Conservation (phyloP, 2,329 filamentous ascomycete genomes). For the Cordyceps javanica region DNA sequence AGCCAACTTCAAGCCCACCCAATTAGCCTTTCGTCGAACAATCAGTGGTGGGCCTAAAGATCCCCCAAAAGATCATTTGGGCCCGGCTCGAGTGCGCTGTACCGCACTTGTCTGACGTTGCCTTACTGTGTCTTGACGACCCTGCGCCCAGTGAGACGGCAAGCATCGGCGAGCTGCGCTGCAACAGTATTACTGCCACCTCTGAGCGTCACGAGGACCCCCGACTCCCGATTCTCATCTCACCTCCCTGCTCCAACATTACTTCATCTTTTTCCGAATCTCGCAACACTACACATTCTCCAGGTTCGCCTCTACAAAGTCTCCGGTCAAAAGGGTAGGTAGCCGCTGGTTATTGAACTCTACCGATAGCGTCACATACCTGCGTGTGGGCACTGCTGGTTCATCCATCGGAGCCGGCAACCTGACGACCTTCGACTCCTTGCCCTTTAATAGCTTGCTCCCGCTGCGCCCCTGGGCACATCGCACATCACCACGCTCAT, state of each 20-base stretch:
- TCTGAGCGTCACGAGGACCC: neutral
- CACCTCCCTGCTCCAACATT: neutral
- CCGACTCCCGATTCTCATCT: slow-evolving; percentile 8
- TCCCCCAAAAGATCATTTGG: slow-evolving; percentile 3
- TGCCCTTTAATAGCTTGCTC: neutral
- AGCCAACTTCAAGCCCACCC: neutral
- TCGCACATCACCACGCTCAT: neutral
- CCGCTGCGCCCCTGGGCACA: neutral
- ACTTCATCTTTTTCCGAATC: neutral
- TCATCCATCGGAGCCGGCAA: neutral
- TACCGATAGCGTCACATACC: too few species aligned
- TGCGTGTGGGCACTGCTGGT: neutral
- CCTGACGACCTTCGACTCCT: neutral
- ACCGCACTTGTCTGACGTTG: slow-evolving; percentile 3
- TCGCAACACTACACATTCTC: neutral
- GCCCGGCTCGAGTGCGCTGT: neutral
- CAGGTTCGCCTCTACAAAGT: neutral
- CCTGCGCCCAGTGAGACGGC: neutral
- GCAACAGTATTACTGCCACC: neutral
- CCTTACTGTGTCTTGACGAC: neutral
- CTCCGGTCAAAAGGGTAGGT: neutral
- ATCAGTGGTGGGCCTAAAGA: slow-evolving; percentile 3
- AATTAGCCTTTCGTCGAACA: neutral
- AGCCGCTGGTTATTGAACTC: too few species aligned
- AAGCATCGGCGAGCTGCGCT: slow-evolving; percentile 6